phyloP scores from a whole-genome alignment of 2,329 filamentous ascomycete genomes.

The Talaromyces marneffei region DNA sequence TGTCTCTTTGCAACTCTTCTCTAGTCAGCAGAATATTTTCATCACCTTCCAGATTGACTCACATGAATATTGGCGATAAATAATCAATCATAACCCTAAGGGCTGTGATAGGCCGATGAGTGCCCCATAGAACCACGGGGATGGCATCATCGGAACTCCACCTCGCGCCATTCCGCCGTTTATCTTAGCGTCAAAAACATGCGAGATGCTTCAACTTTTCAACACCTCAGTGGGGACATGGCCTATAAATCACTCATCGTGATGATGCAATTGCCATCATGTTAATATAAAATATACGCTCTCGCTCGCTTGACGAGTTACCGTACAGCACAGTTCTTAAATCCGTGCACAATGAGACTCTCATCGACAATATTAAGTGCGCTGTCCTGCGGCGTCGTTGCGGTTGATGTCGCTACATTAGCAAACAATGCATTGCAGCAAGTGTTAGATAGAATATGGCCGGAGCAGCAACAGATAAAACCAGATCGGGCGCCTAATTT shows the following conservation, averaged over 20 bases:
- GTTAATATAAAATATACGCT: not conserved
- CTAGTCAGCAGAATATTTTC: too few species aligned
- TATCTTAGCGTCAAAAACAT: not conserved
- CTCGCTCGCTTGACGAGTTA: not conserved
- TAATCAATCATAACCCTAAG: not conserved
- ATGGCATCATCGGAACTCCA: not conserved
- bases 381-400: not conserved
- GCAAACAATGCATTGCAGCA: not conserved
- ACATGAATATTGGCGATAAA: not conserved
- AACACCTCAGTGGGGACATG: not conserved
- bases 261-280: not conserved
- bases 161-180: not conserved
- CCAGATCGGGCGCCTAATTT: conserved; percentile 47
- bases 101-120: not conserved
- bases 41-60: not conserved
- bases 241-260: not conserved
- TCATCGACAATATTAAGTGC: not conserved
- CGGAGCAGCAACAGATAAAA: not conserved
- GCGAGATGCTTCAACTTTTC: not conserved
- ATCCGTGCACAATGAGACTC: not conserved
- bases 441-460: not conserved
- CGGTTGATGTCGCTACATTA: not conserved
- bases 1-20: too few species aligned
- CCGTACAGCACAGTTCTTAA: not conserved
- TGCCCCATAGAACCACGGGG: not conserved